Conservation (phyloP, 1,284 basidiomycete genomes). For the Heterobasidion occidentale region DNA sequence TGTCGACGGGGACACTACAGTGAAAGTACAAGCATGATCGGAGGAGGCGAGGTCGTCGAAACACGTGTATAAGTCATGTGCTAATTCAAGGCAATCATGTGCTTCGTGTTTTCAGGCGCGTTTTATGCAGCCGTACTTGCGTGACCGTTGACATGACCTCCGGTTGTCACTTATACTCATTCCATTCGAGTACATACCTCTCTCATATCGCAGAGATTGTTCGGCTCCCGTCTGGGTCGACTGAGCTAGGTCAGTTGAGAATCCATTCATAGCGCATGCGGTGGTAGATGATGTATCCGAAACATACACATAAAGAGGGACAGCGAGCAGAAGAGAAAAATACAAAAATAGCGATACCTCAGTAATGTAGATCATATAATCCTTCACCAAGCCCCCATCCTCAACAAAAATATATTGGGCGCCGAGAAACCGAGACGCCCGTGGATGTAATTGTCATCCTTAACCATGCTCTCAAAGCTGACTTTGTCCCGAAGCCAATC, state of each 20-base stretch:
- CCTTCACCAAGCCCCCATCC: constrained; percentile 18
- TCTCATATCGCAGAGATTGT: too few species aligned
- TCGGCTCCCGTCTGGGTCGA: too few species aligned
- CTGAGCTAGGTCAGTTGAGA: too few species aligned
- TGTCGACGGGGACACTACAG: not conserved
- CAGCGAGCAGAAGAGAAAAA: too few species aligned
- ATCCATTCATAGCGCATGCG: too few species aligned
- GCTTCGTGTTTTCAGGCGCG: not conserved
- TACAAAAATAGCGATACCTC: not conserved
- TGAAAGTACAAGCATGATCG: not conserved
- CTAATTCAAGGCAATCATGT: not conserved
- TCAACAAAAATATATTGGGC: constrained; percentile 70
- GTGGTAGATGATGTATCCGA: not conserved
- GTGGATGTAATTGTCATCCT: constrained; percentile 49
- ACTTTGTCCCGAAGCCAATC: constrained; percentile 71
- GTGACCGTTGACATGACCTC: too few species aligned
- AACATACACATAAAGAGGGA: not conserved
- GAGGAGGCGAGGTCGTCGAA: not conserved
- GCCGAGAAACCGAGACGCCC: constrained; percentile 64
- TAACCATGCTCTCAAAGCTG: constrained; percentile 59
- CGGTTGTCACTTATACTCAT: too few species aligned
- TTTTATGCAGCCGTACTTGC: not conserved
- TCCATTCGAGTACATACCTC: too few species aligned
- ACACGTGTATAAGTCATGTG: not conserved
- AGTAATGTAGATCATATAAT: not conserved